Conservation (phyloP, 2,329 filamentous ascomycete species). For the Pleoardoris graminearum region DNA sequence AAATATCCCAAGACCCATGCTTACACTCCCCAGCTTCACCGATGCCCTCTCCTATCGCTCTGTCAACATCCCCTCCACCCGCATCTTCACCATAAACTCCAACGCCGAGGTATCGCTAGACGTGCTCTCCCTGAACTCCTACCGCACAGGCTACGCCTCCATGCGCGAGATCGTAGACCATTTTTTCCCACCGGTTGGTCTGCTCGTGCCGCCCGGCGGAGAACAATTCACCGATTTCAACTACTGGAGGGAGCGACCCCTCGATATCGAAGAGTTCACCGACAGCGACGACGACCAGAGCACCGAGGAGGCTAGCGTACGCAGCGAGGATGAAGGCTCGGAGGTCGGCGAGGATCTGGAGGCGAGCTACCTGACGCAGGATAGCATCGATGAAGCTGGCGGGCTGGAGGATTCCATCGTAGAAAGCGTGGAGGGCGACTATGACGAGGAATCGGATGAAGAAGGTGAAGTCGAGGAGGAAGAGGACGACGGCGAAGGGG, state of each 20-base stretch:
- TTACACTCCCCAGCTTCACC: slow-evolving; percentile 60
- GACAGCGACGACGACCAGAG: slow-evolving; percentile 68
- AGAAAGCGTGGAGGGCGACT: slow-evolving; percentile 53
- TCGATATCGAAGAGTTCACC: slow-evolving; percentile 86
- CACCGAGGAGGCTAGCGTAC: slow-evolving; percentile 50
- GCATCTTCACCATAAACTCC: slow-evolving; percentile 98
- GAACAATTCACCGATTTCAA: slow-evolving; percentile 97
- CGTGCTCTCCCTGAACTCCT: slow-evolving; percentile 85
- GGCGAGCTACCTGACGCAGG: slow-evolving; percentile 61
- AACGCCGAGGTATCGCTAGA: slow-evolving; percentile 95
- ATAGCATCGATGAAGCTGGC: slow-evolving; percentile 51
- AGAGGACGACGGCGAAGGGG: slow-evolving; percentile 13
- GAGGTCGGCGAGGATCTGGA: slow-evolving; percentile 53
- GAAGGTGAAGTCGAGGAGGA: slow-evolving; percentile 21
- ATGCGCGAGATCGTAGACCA: slow-evolving; percentile 95
- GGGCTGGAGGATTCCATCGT: slow-evolving; percentile 53
- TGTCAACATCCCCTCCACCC: slow-evolving; percentile 89
- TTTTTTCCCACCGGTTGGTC: slow-evolving; percentile 91
- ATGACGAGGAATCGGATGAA: slow-evolving; percentile 32
- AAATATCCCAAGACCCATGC: no score
- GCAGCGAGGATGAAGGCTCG: slow-evolving; percentile 58
- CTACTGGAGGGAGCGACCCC: slow-evolving; percentile 86
- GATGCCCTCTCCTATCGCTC: slow-evolving; percentile 95
- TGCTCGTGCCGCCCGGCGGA: slow-evolving; percentile 83
- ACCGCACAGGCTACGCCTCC: slow-evolving; percentile 94